phyloP scores from a whole-genome alignment of 2,329 filamentous ascomycete genomes.

The Didymella lethalis region DNA sequence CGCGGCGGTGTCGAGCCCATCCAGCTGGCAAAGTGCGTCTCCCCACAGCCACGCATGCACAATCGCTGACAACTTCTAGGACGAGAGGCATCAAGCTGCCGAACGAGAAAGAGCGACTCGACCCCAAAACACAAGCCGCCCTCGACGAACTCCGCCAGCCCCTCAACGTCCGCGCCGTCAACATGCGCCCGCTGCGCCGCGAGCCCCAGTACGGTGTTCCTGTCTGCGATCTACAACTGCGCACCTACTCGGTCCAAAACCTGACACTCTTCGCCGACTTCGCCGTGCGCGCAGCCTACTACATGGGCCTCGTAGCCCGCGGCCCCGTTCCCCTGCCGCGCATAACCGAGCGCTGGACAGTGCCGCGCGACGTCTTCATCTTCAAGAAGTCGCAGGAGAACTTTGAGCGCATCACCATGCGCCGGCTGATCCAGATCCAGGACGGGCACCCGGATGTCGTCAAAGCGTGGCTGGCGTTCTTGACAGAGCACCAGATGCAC shows the following conservation, averaged over 20 bases:
- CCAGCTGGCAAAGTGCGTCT: constrained; percentile 46
- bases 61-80: constrained; percentile 23
- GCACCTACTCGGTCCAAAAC: constrained; percentile 88
- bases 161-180: constrained; percentile 82
- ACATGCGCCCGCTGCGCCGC: constrained; percentile 83
- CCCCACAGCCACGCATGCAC: background rate
- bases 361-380: constrained; percentile 87
- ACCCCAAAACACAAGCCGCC: constrained; percentile 39
- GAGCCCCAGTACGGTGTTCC: constrained; percentile 78
- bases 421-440: constrained; percentile 88
- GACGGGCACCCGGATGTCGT: constrained; percentile 90
- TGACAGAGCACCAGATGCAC: constrained; percentile 90
- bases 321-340: constrained; percentile 87
- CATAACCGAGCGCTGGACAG: constrained; percentile 92
- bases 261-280: constrained; percentile 96
- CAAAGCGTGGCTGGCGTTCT: constrained; percentile 88
- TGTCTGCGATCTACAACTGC: constrained; percentile 88
- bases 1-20: constrained; percentile 44
- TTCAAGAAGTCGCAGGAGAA: constrained; percentile 99
- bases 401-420: constrained; percentile 88
- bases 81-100: constrained; percentile 45
- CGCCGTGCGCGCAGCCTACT: constrained; percentile 92
- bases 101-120: constrained; percentile 40
- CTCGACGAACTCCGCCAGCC: constrained; percentile 58
- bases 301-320: constrained; percentile 82